Conservation (phyloP, 768 basidiomycete genomes). For the Mycena latifolia region DNA sequence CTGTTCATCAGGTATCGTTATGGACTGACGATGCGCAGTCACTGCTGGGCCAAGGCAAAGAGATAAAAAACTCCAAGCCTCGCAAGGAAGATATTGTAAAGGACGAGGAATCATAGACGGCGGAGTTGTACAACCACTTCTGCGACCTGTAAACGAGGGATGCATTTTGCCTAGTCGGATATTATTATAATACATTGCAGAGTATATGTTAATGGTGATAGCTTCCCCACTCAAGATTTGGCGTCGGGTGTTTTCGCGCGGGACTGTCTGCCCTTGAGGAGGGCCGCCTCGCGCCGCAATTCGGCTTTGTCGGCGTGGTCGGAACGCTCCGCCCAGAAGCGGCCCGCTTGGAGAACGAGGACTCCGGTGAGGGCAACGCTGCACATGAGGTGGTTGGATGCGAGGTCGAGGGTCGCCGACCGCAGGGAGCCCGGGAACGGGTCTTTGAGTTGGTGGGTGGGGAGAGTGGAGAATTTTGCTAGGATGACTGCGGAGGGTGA, state of each 20-base stretch:
- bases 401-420: slow-evolving; percentile 78
- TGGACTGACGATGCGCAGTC: slow-evolving; percentile 89
- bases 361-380: slow-evolving; percentile 92
- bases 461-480: slow-evolving; percentile 70
- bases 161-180: background rate
- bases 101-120: slow-evolving; percentile 50
- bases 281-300: slow-evolving; percentile 33
- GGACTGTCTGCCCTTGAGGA: slow-evolving; percentile 32
- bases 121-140: slow-evolving; percentile 6
- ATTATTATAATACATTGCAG: slow-evolving; percentile 26
- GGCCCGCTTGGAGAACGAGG: slow-evolving; percentile 83
- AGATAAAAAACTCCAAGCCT: slow-evolving; percentile 84
- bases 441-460: slow-evolving; percentile 62
- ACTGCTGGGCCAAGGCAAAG: slow-evolving; percentile 85
- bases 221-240: slow-evolving; percentile 20
- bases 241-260: slow-evolving; percentile 37
- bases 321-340: slow-evolving; percentile 86
- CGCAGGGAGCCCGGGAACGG: slow-evolving; percentile 76
- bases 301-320: slow-evolving; percentile 69
- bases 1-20: slow-evolving; percentile 70
- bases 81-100: slow-evolving; percentile 97
- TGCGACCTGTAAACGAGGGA: slow-evolving; percentile 4
- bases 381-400: slow-evolving; percentile 87
- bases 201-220: slow-evolving; percentile 15
- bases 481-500: slow-evolving; percentile 59